Evolutionary conservation across 2,329 filamentous ascomycete genomes (phyloP).

Genomic region (Shiraia bambusicola): DNA sequence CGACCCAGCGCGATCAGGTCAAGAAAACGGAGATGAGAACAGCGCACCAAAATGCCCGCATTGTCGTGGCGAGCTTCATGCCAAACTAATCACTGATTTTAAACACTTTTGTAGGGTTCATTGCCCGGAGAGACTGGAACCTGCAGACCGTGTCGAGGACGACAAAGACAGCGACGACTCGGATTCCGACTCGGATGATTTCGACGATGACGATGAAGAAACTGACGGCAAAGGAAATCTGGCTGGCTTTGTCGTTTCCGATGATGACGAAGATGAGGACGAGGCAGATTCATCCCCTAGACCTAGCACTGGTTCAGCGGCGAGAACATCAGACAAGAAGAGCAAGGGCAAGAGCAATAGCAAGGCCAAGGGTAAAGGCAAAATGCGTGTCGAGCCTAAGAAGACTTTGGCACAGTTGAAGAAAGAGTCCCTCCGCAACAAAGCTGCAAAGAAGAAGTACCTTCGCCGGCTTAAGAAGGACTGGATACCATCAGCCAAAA

Average conservation of each 20-base stretch:
- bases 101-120: constrained; percentile 72
- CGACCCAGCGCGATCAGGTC: constrained; percentile 55
- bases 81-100: constrained; percentile 71
- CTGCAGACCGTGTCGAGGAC: constrained; percentile 18
- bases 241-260: constrained; percentile 58
- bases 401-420: constrained; percentile 66
- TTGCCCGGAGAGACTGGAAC: constrained; percentile 56
- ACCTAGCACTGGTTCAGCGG: constrained; percentile 31
- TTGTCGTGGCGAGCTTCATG: constrained; percentile 68
- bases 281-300: constrained; percentile 1
- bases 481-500: constrained; percentile 75
- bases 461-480: constrained; percentile 66
- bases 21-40: constrained; percentile 58
- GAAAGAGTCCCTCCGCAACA: constrained; percentile 64
- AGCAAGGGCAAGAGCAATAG: constrained; percentile 23
- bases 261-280: constrained; percentile 45
- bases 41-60: constrained; percentile 67
- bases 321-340: constrained; percentile 17
- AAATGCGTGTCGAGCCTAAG: constrained; percentile 36
- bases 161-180: constrained; percentile 35
- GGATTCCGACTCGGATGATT: constrained; percentile 36
- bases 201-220: constrained; percentile 45
- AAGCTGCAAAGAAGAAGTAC: constrained; percentile 67
- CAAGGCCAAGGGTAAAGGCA: constrained; percentile 50
- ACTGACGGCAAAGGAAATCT: constrained; percentile 45